A percentile compares a stretch with the other conserved stretches of the same genome.
These are phyloP conservation scores for Talaromyces amestolkiae DNA, from an alignment of 2,329 filamentous ascomycete genomes.

Conservation along the genomic window DNA sequence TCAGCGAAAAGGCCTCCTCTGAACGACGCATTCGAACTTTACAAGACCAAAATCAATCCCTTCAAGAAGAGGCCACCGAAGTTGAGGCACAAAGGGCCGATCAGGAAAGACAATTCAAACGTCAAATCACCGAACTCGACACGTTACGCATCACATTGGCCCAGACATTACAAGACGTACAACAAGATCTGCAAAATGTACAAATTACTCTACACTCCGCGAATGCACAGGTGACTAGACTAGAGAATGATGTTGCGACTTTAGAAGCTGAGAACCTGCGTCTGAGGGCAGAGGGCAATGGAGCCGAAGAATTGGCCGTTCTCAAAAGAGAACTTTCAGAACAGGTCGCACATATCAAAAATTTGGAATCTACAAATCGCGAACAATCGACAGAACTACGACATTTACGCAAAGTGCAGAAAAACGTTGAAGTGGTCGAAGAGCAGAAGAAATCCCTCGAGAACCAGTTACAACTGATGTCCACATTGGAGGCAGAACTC, in stretches of 20 bases:
- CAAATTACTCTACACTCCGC: constrained; percentile 56
- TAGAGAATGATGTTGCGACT: constrained; percentile 67
- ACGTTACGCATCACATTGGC: constrained; percentile 59
- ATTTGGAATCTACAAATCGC: constrained; percentile 74
- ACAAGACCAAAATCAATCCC: constrained; percentile 67
- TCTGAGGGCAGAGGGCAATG: constrained; percentile 81
- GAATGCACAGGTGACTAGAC: constrained; percentile 66
- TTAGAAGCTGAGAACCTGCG: constrained; percentile 81
- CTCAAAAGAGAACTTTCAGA: constrained; percentile 86
- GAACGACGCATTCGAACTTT: constrained; percentile 56
- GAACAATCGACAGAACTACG: constrained; percentile 78
- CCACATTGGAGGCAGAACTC: constrained; percentile 71
- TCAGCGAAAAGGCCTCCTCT: constrained; percentile 55
- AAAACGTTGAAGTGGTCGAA: constrained; percentile 88
- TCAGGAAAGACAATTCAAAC: constrained; percentile 63
- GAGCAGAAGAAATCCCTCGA: constrained; percentile 88
- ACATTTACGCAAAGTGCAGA: constrained; percentile 74
- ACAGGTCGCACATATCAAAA: constrained; percentile 86
- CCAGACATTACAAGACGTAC: constrained; percentile 52
- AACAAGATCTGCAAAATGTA: constrained; percentile 55
- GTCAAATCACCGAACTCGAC: constrained; percentile 60
- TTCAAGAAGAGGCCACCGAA: constrained; percentile 82
- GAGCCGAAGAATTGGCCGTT: constrained; percentile 78
- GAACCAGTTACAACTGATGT: constrained; percentile 71
- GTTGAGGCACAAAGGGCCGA: constrained; percentile 70